Conservation (phyloP, 2,329 filamentous ascomycete species). For the Fusarium verrucosum region DNA sequence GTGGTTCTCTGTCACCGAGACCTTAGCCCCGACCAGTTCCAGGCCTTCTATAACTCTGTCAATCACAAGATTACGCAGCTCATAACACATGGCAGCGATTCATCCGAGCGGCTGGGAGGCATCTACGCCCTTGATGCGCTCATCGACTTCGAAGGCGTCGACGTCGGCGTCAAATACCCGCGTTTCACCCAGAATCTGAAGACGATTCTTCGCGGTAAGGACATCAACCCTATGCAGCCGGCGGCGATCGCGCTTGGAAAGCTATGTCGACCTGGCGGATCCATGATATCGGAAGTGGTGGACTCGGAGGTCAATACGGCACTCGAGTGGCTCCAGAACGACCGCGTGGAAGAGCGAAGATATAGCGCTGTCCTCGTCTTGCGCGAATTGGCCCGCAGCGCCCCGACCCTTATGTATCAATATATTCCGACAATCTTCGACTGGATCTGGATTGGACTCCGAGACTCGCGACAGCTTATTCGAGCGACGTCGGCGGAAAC, state of each 20-base stretch:
- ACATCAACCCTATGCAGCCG: conserved; percentile 88
- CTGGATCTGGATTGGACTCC: conserved; percentile 92
- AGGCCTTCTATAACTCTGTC: conserved; percentile 63
- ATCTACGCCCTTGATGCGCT: conserved; percentile 91
- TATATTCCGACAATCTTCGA: conserved; percentile 97
- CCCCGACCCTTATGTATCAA: conserved; percentile 92
- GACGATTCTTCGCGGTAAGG: conserved; percentile 87
- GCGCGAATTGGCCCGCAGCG: conserved; percentile 89
- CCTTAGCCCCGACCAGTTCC: conserved; percentile 81
- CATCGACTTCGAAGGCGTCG: conserved; percentile 96
- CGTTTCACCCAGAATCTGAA: conserved; percentile 92
- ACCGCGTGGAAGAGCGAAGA: conserved; percentile 89
- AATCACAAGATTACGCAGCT: conserved; percentile 69
- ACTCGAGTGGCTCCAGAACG: conserved; percentile 95
- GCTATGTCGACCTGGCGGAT: conserved; percentile 90
- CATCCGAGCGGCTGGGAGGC: conserved; percentile 88
- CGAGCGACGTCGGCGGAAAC: conserved; percentile 91
- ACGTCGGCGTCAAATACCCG: conserved; percentile 91
- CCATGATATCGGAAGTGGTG: conserved; percentile 92
- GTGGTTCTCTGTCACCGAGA: conserved; percentile 71
- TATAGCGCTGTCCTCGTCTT: conserved; percentile 94
- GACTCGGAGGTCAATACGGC: conserved; percentile 97
- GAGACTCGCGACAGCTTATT: conserved; percentile 90
- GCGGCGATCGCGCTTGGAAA: conserved; percentile 90
- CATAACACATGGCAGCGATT: conserved; percentile 86